Percentiles rank a stretch among this genome's conserved stretches.
Conservation (phyloP, 2,329 filamentous ascomycete species). For the Pestalotiopsis sp. region DNA sequence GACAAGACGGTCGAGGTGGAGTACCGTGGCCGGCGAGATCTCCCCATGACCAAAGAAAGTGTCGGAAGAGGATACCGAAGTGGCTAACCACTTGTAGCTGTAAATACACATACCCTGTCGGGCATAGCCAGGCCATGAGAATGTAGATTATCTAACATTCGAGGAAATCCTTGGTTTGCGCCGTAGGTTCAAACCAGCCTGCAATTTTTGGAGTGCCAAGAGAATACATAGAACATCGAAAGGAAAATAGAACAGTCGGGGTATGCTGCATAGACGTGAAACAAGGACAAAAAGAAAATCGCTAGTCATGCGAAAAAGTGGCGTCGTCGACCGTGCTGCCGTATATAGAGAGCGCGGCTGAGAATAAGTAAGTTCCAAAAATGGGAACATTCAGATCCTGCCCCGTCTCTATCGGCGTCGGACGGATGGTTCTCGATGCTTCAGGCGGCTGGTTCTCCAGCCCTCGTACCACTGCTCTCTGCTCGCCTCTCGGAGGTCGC, state of each 20-base stretch:
- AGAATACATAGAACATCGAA: slow-evolving; percentile 10
- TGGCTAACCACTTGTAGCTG: neutral
- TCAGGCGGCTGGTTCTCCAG: slow-evolving; percentile 79
- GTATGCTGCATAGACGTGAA: slow-evolving; percentile 28
- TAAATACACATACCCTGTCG: neutral
- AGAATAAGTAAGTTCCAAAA: slow-evolving; percentile 18
- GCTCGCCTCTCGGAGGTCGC: slow-evolving; percentile 86
- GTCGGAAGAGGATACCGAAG: neutral
- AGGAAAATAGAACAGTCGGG: slow-evolving; percentile 21
- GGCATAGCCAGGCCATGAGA: slow-evolving; percentile 3
- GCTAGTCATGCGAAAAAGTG: slow-evolving; percentile 22
- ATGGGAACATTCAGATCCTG: slow-evolving; percentile 14
- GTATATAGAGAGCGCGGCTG: neutral
- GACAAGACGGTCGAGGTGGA: no score
- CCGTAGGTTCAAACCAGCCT: neutral
- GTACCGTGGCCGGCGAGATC: no score
- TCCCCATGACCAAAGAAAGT: neutral
- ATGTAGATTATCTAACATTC: slow-evolving; percentile 6
- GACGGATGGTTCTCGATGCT: slow-evolving; percentile 47
- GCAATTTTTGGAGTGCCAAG: slow-evolving; percentile 6
- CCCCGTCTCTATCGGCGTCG: slow-evolving; percentile 37
- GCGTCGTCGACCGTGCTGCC: neutral
- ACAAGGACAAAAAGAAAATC: slow-evolving; percentile 21
- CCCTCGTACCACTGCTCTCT: slow-evolving; percentile 94
- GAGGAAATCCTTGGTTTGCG: slow-evolving; percentile 1